These are phyloP conservation scores for Lecanicillium sp. DNA, from an alignment of 2,329 filamentous ascomycete genomes.

Conservation along the genomic window DNA sequence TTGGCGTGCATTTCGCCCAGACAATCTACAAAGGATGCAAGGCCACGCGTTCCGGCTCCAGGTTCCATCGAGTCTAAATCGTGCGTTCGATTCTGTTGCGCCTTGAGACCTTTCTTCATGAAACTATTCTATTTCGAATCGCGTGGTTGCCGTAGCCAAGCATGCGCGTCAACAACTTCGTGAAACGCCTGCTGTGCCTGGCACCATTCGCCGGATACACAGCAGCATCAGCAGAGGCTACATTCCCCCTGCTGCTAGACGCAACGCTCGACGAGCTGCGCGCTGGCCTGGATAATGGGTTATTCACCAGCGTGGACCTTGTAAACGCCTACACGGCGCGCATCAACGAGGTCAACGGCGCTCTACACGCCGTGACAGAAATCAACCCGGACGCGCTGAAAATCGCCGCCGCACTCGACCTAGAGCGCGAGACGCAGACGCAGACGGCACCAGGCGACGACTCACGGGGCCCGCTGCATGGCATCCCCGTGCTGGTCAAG, in stretches of 20 bases:
- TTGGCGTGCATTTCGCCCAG: too few relatives aligned
- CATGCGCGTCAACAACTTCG: too few relatives aligned
- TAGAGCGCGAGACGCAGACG: conserved; percentile 5
- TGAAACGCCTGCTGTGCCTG: too few relatives aligned
- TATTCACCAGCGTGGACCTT: conserved; percentile 29
- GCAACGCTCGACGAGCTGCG: conserved; percentile 15
- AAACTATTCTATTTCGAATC: too few relatives aligned
- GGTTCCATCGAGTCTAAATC: too few relatives aligned
- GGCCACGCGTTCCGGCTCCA: too few relatives aligned
- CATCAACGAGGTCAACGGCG: conserved; percentile 17
- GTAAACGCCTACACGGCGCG: conserved; percentile 21
- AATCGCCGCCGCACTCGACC: conserved; percentile 29
- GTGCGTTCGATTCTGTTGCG: too few relatives aligned
- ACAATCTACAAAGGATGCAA: too few relatives aligned
- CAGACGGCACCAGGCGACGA: conserved; percentile 6
- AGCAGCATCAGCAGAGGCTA: not conserved
- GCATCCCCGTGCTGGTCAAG: conserved; percentile 59
- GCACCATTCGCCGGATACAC: too few relatives aligned
- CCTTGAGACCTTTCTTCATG: too few relatives aligned
- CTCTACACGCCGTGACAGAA: conserved; percentile 24
- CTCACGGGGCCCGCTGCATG: conserved; percentile 44
- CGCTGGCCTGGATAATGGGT: conserved; percentile 10
- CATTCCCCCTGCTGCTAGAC: conserved; percentile 11
- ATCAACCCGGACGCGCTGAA: conserved; percentile 29
- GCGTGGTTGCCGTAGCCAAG: too few relatives aligned